Percentiles rank a stretch among this genome's conserved stretches.
phyloP scores from a whole-genome alignment of 176 grass and related monocot species.

The Hordeum vulgare region DNA sequence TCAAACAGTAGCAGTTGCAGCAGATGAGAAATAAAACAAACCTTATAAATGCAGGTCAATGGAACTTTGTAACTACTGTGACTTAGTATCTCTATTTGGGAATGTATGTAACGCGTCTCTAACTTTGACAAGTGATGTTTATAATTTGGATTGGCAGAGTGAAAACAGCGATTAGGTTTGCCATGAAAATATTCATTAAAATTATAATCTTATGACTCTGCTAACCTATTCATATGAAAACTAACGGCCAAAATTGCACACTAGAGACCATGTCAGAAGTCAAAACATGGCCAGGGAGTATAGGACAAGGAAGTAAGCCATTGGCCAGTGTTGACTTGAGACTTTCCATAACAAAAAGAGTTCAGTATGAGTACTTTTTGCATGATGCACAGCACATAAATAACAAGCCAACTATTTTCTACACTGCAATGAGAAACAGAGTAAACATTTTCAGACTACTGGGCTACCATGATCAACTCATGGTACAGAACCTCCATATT shows the following conservation, averaged over 20 bases:
- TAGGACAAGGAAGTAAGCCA: neutral
- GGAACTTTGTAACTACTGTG: neutral
- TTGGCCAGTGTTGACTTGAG: neutral
- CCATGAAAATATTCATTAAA: neutral
- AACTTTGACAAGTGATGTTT: neutral
- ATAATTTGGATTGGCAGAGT: neutral
- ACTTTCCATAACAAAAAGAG: too few species aligned
- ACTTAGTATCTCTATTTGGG: neutral
- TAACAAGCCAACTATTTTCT: neutral
- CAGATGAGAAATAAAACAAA: neutral
- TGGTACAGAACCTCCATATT: neutral
- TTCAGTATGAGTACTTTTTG: neutral
- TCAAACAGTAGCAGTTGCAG: neutral
- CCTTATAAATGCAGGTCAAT: neutral
- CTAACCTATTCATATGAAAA: neutral
- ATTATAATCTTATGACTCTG: neutral
- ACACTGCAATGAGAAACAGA: neutral
- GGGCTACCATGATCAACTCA: neutral
- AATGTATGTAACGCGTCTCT: neutral
- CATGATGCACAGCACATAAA: neutral
- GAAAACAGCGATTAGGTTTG: neutral
- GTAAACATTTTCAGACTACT: too few species aligned
- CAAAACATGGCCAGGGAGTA: neutral
- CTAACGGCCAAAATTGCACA: neutral
- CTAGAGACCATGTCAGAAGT: neutral